Evolutionary conservation across 257 asterid genomes (phyloP).

Genomic region (Plantago major): DNA sequence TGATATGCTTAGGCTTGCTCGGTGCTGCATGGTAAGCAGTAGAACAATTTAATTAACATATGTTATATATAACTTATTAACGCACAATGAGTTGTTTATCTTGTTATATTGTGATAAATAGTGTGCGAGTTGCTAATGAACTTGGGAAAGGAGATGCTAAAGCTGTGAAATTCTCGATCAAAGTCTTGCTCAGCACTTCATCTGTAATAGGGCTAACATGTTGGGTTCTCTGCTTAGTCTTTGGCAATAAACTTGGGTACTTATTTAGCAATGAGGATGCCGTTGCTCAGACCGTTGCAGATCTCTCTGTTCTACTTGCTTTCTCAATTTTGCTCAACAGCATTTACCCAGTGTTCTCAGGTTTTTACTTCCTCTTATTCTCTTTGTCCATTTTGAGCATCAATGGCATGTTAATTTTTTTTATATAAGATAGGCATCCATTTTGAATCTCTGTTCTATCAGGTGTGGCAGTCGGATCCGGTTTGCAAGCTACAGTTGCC

Average conservation of each 20-base stretch:
- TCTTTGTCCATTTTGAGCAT: neutral
- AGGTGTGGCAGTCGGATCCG: slow-evolving; percentile 93
- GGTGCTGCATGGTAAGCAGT: slow-evolving; percentile 70
- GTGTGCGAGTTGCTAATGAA: slow-evolving; percentile 73
- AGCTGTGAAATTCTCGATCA: slow-evolving; percentile 44
- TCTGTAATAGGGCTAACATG: slow-evolving; percentile 44
- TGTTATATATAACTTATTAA: neutral
- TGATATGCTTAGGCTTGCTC: slow-evolving; percentile 73
- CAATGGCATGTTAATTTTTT: neutral
- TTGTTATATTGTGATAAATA: slow-evolving; percentile 12
- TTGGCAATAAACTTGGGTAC: slow-evolving; percentile 46
- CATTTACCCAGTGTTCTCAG: slow-evolving; percentile 62
- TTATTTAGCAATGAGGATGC: slow-evolving; percentile 40
- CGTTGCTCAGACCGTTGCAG: slow-evolving; percentile 35
- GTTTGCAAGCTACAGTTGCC: slow-evolving; percentile 66
- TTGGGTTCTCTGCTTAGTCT: slow-evolving; percentile 30
- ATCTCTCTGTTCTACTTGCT: slow-evolving; percentile 43
- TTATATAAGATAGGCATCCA: neutral
- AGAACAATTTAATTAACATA: neutral
- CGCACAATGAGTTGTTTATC: slow-evolving; percentile 1
- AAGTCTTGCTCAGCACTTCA: slow-evolving; percentile 41
- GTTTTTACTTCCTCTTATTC: slow-evolving; percentile 15
- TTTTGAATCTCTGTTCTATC: slow-evolving; percentile 6
- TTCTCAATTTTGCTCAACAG: slow-evolving; percentile 53
- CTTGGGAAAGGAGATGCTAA: slow-evolving; percentile 66